Percentiles rank a stretch among this genome's conserved stretches.
These are phyloP conservation scores for Pisolithus tinctorius DNA, from an alignment of 768 basidiomycete species.

Conservation along the genomic window DNA sequence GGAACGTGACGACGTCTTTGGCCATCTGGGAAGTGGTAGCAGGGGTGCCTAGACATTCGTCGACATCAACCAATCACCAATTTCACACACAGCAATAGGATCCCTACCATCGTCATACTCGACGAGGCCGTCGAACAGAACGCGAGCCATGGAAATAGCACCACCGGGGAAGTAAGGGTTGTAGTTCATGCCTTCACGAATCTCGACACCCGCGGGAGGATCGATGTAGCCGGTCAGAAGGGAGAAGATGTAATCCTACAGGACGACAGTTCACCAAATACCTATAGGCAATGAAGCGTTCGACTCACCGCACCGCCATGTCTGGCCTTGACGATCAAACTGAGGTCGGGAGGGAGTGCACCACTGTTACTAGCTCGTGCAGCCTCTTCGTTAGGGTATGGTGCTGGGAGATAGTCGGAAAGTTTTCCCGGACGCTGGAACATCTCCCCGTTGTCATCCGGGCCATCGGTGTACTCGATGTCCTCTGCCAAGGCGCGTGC, in stretches of 20 bases:
- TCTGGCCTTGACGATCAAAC: conserved; percentile 95
- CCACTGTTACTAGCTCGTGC: conserved; percentile 91
- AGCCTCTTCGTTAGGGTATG: conserved; percentile 98
- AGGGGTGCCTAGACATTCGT: conserved; percentile 64
- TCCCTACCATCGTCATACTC: conserved; percentile 89
- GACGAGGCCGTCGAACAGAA: conserved; percentile 91
- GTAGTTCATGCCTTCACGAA: conserved; percentile 98
- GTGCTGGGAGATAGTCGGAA: conserved; percentile 90
- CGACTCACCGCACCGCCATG: conserved; percentile 87
- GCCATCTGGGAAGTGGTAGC: conserved; percentile 99
- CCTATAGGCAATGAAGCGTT: neutral
- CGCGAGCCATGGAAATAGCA: conserved; percentile 96
- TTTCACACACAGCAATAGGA: neutral
- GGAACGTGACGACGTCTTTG: conserved; percentile 94
- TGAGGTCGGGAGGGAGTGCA: conserved; percentile 95
- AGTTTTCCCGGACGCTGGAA: conserved; percentile 98
- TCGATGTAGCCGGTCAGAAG: conserved; percentile 96
- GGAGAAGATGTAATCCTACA: conserved; percentile 92
- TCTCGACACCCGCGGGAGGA: conserved; percentile 89
- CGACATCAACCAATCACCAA: conserved; percentile 5
- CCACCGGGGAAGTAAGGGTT: conserved; percentile 99
- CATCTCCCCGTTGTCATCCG: conserved; percentile 93
- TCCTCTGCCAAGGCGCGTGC: conserved; percentile 90
- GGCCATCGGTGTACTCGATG: conserved; percentile 94
- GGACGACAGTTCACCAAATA: conserved; percentile 1